Evolutionary conservation across 2,329 filamentous ascomycete genomes (phyloP), one percentile per base, ranked within the genome.

Genomic region (Trichoderma atrobrunneum): DNA sequence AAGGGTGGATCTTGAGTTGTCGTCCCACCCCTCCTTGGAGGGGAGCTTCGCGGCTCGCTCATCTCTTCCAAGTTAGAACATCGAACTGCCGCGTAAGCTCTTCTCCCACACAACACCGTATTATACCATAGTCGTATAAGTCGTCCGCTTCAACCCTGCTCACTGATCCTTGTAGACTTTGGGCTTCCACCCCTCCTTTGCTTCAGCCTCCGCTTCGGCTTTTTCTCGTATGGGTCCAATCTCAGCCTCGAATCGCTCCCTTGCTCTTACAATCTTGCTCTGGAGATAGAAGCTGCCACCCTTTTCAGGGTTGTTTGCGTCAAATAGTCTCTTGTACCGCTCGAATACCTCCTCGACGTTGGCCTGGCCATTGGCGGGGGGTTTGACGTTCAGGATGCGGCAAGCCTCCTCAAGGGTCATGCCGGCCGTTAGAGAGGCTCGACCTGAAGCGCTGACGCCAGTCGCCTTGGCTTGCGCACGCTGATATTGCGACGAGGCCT

Each of bases 241-340:
- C 83, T 99, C 95, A 78, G 92, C 87, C 85, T 98, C 95, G 84
- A 99, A 92, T 75, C 96, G 87, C 84, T 99, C 95, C 78, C 95
- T 89, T 72, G 96, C 96, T 74, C 96, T 88, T 77, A 98, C 84
- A 70, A 99, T 90, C 85, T 99, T 99, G 87, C 95, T 98, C 84
- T 99, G 96, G 63, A 99, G 87, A 83, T 99, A 99, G 84, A 99
- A 99, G 78, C 94, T 98, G 68, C 96, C 96, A 43, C 96, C 96
- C 80, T 97, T 97, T 82, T 97, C 88, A 12, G 96, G 95, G 75
- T 99, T 93, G 84, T 99, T 99, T 77, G 89, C 85, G 82, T 99
- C 96, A 81, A 98, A 99, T 62, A 99, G 85, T 75, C 92, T 90
- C 89, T 98, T 98, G 87, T 98, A 99, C 69, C 94, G 88, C 77